phyloP scores from a whole-genome alignment of 768 basidiomycete genomes.

The Rubroboletus satanas region DNA sequence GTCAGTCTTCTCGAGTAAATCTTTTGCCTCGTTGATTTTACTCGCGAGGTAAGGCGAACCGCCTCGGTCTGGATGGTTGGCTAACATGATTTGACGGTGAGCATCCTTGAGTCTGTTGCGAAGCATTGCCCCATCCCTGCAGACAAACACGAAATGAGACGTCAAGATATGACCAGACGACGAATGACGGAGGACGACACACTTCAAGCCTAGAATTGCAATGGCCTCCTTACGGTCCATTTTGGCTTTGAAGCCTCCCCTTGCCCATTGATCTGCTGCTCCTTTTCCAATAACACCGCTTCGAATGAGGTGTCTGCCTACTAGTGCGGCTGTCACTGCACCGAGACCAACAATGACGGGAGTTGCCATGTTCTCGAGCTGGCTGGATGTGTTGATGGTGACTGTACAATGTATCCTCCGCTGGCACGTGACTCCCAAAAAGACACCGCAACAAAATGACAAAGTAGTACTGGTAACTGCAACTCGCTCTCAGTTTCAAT shows the following conservation, averaged over 20 bases:
- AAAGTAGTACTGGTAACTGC: too few species aligned
- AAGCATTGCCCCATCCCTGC: constrained; percentile 78
- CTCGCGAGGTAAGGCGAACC: constrained; percentile 98
- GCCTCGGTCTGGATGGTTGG: constrained; percentile 97
- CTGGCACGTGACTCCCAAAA: constrained; percentile 10
- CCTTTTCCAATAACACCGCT: constrained; percentile 56
- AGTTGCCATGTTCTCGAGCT: constrained; percentile 57
- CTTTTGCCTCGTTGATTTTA: constrained; percentile 99
- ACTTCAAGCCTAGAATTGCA: constrained; percentile 90
- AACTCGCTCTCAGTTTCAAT: background rate
- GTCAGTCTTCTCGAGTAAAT: constrained; percentile 79
- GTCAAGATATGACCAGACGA: background rate
- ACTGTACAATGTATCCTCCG: background rate
- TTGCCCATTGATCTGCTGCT: constrained; percentile 78
- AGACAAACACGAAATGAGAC: background rate
- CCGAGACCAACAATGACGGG: constrained; percentile 73
- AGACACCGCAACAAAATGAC: background rate
- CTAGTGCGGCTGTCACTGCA: constrained; percentile 71
- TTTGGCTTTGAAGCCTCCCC: constrained; percentile 91
- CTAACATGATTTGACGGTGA: constrained; percentile 94
- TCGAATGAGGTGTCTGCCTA: constrained; percentile 67
- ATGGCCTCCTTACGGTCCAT: constrained; percentile 97
- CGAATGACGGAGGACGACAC: constrained; percentile 29
- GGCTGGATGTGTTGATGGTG: background rate
- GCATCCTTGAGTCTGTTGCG: constrained; percentile 86